Evolutionary conservation across 164 flowering plant genomes (phyloP).

Genomic region (Tetrastigma voinierianum): DNA sequence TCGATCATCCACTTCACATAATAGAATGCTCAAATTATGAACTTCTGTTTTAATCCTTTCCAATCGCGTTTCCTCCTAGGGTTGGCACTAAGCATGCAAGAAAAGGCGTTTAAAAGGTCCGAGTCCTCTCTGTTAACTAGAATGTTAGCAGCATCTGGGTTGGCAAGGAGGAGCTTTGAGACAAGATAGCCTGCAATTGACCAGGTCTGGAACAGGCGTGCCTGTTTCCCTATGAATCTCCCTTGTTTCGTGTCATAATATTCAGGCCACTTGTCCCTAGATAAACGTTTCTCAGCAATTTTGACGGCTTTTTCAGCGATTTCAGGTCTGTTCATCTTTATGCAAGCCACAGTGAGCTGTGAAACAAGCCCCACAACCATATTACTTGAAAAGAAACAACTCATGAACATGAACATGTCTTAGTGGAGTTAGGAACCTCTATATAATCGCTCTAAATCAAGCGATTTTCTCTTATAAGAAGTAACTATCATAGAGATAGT

Average conservation of each 20-base stretch:
- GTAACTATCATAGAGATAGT: no score
- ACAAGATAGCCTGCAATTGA: constrained; percentile 86
- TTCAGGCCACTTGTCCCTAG: constrained; percentile 86
- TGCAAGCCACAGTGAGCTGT: constrained; percentile 97
- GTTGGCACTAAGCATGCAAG: constrained; percentile 53
- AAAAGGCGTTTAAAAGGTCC: constrained; percentile 67
- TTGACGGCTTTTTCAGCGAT: constrained; percentile 72
- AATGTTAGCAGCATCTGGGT: constrained; percentile 64
- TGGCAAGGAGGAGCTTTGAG: constrained; percentile 68
- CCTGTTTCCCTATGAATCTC: constrained; percentile 81
- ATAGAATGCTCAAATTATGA: constrained; percentile 39
- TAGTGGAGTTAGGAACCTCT: neutral
- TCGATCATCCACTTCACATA: neutral
- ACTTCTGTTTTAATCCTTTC: constrained; percentile 41
- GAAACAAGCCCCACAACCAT: constrained; percentile 21
- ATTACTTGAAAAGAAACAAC: neutral
- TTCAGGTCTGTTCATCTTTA: constrained; percentile 85
- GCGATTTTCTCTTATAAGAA: neutral
- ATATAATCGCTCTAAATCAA: neutral
- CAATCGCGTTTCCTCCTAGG: constrained; percentile 74
- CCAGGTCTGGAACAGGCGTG: constrained; percentile 84
- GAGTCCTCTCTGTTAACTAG: constrained; percentile 66
- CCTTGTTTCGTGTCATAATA: constrained; percentile 80
- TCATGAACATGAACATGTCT: neutral
- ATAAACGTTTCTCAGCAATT: constrained; percentile 67